Percentiles rank a stretch among this genome's conserved stretches.
These are phyloP conservation scores for Esteya vermicola DNA, from an alignment of 2,329 filamentous ascomycete genomes.

Conservation along the genomic window DNA sequence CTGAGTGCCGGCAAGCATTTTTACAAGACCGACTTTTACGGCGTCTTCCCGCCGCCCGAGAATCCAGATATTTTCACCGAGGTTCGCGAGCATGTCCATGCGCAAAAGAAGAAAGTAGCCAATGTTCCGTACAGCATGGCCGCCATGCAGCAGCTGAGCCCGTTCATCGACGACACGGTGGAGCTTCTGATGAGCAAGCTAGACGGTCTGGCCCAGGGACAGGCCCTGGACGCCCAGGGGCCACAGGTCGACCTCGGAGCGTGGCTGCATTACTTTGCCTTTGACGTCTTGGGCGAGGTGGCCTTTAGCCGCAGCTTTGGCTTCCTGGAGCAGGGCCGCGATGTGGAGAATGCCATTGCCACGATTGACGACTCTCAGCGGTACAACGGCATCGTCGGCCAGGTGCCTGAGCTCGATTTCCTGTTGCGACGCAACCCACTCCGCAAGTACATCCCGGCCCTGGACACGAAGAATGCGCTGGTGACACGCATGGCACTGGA, in stretches of 20 bases:
- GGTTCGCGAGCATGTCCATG: constrained; percentile 37
- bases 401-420: constrained; percentile 33
- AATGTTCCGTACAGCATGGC: constrained; percentile 38
- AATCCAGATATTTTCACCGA: constrained; percentile 46
- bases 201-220: constrained; percentile 18
- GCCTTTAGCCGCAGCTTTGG: constrained; percentile 37
- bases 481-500: constrained; percentile 37
- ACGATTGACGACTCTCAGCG: constrained; percentile 37
- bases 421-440: constrained; percentile 35
- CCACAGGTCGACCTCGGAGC: constrained; percentile 29
- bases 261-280: constrained; percentile 30
- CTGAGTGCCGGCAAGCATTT: constrained; percentile 35
- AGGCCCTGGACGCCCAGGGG: constrained; percentile 6
- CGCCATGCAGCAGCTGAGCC: constrained; percentile 34
- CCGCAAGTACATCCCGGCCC: constrained; percentile 25
- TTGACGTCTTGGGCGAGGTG: constrained; percentile 37
- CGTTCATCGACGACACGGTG: constrained; percentile 37
- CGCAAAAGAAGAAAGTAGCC: constrained; percentile 37
- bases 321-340: constrained; percentile 32
- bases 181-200: constrained; percentile 29
- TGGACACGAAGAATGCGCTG: constrained; percentile 28
- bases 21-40: constrained; percentile 38
- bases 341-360: constrained; percentile 35
- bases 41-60: constrained; percentile 39
- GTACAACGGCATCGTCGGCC: constrained; percentile 37